Percentiles rank a stretch among this genome's conserved stretches.
These are phyloP conservation scores for Kalanchoe fedtschenkoi DNA, from an alignment of 164 flowering plant genomes.

Conservation along the genomic window DNA sequence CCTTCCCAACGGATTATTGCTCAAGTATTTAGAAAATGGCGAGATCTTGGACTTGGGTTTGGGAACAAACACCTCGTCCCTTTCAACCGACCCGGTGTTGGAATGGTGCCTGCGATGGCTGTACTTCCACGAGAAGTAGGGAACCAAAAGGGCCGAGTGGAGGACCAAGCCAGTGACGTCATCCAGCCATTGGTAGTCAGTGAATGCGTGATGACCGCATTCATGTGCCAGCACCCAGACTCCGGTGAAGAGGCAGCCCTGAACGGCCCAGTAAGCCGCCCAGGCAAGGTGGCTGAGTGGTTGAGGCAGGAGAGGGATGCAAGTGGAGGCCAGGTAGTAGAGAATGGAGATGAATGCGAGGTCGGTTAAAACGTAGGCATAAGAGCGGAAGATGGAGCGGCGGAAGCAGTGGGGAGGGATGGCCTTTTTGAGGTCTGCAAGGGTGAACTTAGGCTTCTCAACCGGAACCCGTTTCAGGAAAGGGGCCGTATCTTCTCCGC, in stretches of 20 bases:
- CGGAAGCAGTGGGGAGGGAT: too few relatives aligned
- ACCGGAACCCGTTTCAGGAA: too few relatives aligned
- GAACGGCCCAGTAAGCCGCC: not conserved
- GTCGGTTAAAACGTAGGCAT: too few relatives aligned
- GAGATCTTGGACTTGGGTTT: too few relatives aligned
- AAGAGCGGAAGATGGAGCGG: too few relatives aligned
- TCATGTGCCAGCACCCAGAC: not conserved
- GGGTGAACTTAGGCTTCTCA: too few relatives aligned
- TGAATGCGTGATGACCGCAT: not conserved
- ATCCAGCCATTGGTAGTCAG: slow-evolving; percentile 2
- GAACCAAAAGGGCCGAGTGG: not conserved
- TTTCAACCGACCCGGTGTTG: not conserved
- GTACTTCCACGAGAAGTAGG: not conserved
- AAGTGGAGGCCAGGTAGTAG: too few relatives aligned
- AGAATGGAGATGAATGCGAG: too few relatives aligned
- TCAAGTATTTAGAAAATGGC: too few relatives aligned
- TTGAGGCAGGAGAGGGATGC: not conserved
- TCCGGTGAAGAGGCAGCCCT: not conserved
- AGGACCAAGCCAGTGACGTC: not conserved
- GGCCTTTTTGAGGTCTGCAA: too few relatives aligned
- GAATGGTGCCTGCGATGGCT: not conserved
- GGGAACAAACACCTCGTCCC: not conserved
- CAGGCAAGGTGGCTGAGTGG: not conserved
- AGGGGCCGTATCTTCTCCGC: too few relatives aligned
- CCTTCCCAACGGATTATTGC: not conserved